Evolutionary conservation across 306 rosid species (phyloP).

Genomic region (Glycyrrhiza uralensis): DNA sequence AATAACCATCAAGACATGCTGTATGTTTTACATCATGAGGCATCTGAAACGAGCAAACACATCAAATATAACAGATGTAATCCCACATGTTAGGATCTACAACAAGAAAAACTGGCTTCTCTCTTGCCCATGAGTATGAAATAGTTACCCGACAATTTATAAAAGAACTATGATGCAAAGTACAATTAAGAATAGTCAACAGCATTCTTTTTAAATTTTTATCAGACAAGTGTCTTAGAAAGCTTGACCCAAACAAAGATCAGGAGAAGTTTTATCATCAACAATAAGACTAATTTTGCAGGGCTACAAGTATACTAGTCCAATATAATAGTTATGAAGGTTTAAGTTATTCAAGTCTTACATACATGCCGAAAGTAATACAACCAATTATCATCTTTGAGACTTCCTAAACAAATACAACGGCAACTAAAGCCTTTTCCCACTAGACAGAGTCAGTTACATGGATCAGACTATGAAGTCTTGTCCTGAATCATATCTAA

Average conservation of each 20-base stretch:
- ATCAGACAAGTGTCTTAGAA: neutral
- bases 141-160: slow-evolving; percentile 1
- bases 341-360: neutral
- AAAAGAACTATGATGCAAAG: neutral
- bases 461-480: neutral
- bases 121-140: neutral
- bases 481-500: neutral
- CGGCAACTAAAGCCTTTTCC: neutral
- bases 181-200: neutral
- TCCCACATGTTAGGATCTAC: neutral
- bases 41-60: neutral
- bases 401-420: neutral
- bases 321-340: neutral
- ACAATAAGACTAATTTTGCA: neutral
- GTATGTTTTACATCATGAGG: neutral
- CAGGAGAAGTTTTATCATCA: neutral
- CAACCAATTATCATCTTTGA: neutral
- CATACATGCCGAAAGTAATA: neutral
- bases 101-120: neutral
- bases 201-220: neutral
- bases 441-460: neutral
- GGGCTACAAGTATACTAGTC: neutral
- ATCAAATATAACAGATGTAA: neutral
- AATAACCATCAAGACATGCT: neutral
- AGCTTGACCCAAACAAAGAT: neutral